phyloP scores from a whole-genome alignment of 768 basidiomycete species.

The Auriscalpium orientale region DNA sequence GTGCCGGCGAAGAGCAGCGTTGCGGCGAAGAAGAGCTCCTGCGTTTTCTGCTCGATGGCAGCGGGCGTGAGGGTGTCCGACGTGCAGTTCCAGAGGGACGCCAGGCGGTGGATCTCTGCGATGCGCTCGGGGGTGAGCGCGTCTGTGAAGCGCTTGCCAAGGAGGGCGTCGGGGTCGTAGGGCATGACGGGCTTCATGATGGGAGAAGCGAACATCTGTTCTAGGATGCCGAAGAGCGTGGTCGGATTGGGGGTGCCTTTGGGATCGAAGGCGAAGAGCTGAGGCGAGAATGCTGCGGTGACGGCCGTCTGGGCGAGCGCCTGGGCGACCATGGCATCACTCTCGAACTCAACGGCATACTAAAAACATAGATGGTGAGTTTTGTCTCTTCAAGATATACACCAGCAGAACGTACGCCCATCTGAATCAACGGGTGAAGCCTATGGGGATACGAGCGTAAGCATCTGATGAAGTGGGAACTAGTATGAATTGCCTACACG shows the following conservation, averaged over 20 bases:
- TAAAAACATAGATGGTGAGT: slow-evolving; percentile 13
- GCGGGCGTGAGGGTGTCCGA: slow-evolving; percentile 20
- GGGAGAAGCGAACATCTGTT: slow-evolving; percentile 42
- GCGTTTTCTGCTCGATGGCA: slow-evolving; percentile 34
- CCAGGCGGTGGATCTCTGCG: slow-evolving; percentile 39
- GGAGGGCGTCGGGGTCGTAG: slow-evolving; percentile 39
- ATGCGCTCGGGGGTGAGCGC: slow-evolving; percentile 31
- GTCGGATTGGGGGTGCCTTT: slow-evolving; percentile 1
- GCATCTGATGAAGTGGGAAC: neutral
- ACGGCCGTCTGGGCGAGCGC: slow-evolving; percentile 46
- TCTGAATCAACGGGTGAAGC: slow-evolving; percentile 48
- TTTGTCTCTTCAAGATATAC: neutral
- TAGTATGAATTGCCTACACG: slow-evolving; percentile 23
- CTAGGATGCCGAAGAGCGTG: slow-evolving; percentile 41
- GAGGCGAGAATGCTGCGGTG: slow-evolving; percentile 24
- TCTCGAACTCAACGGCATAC: slow-evolving; percentile 49
- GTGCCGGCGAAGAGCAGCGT: slow-evolving; percentile 42
- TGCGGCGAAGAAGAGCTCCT: slow-evolving; percentile 43
- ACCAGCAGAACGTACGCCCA: slow-evolving; percentile 36
- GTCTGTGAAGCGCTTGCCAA: slow-evolving; percentile 28
- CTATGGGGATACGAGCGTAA: slow-evolving; percentile 21
- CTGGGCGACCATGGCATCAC: slow-evolving; percentile 41
- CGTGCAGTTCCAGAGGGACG: slow-evolving; percentile 32
- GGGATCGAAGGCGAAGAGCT: slow-evolving; percentile 24
- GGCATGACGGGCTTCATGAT: slow-evolving; percentile 42